phyloP scores from a whole-genome alignment of 768 basidiomycete genomes.

The Sarcodon sp. region DNA sequence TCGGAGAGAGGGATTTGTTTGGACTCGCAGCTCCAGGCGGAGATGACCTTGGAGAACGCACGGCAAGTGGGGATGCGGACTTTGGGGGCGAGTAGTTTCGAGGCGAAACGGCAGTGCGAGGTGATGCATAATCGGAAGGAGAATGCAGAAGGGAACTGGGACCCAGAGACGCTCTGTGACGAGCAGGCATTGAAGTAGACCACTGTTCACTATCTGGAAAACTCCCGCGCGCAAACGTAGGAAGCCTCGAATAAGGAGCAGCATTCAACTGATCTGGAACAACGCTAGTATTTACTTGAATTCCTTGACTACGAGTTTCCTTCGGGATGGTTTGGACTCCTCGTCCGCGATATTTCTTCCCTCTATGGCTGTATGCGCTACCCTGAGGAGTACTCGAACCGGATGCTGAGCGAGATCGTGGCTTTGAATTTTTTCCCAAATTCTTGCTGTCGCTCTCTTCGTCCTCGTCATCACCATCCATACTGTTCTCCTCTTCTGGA shows the following conservation, averaged over 20 bases:
- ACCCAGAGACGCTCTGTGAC: neutral
- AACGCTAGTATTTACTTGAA: constrained; percentile 35
- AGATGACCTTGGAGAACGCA: constrained; percentile 8
- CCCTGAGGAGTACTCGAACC: neutral
- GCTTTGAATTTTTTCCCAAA: constrained; percentile 13
- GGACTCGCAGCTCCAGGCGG: constrained; percentile 5
- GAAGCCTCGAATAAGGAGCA: too few relatives aligned
- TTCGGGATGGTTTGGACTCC: constrained; percentile 60
- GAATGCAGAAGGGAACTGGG: constrained; percentile 4
- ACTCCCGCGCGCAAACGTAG: neutral
- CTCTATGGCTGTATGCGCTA: constrained; percentile 20
- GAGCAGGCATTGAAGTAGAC: neutral
- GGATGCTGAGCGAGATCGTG: constrained; percentile 15
- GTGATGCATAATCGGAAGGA: constrained; percentile 15
- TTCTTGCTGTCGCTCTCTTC: constrained; percentile 48
- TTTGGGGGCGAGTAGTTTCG: constrained; percentile 15
- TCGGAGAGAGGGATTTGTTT: constrained; percentile 4
- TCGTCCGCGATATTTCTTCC: constrained; percentile 46
- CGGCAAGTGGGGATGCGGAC: constrained; percentile 3
- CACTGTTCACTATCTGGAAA: constrained; percentile 3
- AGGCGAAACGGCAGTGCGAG: constrained; percentile 14
- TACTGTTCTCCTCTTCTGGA: constrained; percentile 52
- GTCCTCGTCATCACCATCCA: constrained; percentile 76
- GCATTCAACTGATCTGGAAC: too few relatives aligned
- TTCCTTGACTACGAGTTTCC: constrained; percentile 38